Base-by-base conservation (phyloP, 202 grass and related monocot species). In the Musa balbisiana region DNA sequence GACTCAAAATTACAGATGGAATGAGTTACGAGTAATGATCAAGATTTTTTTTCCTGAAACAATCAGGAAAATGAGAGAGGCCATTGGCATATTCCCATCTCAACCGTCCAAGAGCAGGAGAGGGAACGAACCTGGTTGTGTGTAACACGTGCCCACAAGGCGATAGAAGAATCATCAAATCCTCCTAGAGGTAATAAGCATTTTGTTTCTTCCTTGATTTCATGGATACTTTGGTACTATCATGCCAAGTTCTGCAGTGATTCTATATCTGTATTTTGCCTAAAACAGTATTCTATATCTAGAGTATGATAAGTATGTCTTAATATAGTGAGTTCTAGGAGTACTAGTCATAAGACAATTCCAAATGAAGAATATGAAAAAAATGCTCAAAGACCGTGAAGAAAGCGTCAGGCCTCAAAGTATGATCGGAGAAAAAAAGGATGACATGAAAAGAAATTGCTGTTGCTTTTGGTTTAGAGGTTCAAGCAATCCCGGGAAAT, bases 51-150 rank as follows among this genome's bases (percentile, higher is more conserved):
- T 75, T 5, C 78, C 22, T 80, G 56, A 83, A 86, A 82, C 64
- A 1, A 17, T 71, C 70, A 89, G 82, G 90, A 92, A 84, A 89
- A 82, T 49, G 80, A 82, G 66, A 87, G 80, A 81, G 90, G 86
- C 23, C 86, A 92, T 50, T 89, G 80, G 84, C 90, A 92, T 83
- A 85, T 92, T 72, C 86, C 84, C 69, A 60, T 91, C 59, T 78
- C 27, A 2, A 23, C 52, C 53, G 82, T 82, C 82, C 53, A 67
- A 53, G 79, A 73, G 67, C 52, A 76, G 65, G 82, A 89, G 78
- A 75, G 62, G 69, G 62, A 87, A 68, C 72, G 71, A 12, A 89
- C 82, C 22, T 87, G 86, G 84, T 78, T 92, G 69, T 89, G 84
- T 19, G 71, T 73, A 15, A 85, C 66, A 2, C 79, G 86, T 51